Evolutionary conservation across 2,329 filamentous ascomycete species (phyloP).

Genomic region (Simplicillium sp.): DNA sequence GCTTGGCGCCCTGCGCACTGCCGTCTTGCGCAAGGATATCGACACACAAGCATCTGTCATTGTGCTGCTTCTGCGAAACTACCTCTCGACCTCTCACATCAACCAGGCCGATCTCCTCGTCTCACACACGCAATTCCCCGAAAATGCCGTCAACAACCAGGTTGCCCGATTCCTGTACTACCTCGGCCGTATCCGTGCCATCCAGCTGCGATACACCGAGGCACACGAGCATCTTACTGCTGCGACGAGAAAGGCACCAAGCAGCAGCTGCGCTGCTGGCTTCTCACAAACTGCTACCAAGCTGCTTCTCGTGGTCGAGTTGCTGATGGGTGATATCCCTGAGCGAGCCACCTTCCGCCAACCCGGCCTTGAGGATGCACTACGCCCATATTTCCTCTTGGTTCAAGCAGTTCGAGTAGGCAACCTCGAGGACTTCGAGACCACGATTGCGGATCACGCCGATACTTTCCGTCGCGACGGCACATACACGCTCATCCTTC

Average conservation of each 20-base stretch:
- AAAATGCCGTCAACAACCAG: slow-evolving; percentile 94
- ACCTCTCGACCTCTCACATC: slow-evolving; percentile 92
- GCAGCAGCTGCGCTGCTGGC: slow-evolving; percentile 77
- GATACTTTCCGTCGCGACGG: slow-evolving; percentile 85
- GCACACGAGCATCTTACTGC: slow-evolving; percentile 90
- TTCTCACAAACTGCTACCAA: slow-evolving; percentile 97
- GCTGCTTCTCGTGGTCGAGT: slow-evolving; percentile 89
- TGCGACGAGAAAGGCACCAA: slow-evolving; percentile 90
- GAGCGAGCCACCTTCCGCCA: slow-evolving; percentile 92
- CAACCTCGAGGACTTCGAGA: slow-evolving; percentile 87
- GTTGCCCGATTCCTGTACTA: slow-evolving; percentile 97
- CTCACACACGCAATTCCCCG: slow-evolving; percentile 89
- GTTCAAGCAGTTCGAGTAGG: slow-evolving; percentile 95
- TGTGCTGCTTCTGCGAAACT: slow-evolving; percentile 88
- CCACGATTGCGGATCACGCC: slow-evolving; percentile 70
- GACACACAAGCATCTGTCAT: slow-evolving; percentile 97
- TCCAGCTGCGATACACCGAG: slow-evolving; percentile 94
- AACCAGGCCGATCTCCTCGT: slow-evolving; percentile 92
- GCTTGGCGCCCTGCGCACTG: slow-evolving; percentile 80
- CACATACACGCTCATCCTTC: slow-evolving; percentile 90
- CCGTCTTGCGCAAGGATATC: slow-evolving; percentile 92
- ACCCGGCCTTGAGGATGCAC: slow-evolving; percentile 72
- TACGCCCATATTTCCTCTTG: slow-evolving; percentile 88
- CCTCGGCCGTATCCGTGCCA: slow-evolving; percentile 88
- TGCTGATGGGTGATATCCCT: slow-evolving; percentile 97